Conservation (phyloP, 768 basidiomycete genomes). For the Pholiota conissans region DNA sequence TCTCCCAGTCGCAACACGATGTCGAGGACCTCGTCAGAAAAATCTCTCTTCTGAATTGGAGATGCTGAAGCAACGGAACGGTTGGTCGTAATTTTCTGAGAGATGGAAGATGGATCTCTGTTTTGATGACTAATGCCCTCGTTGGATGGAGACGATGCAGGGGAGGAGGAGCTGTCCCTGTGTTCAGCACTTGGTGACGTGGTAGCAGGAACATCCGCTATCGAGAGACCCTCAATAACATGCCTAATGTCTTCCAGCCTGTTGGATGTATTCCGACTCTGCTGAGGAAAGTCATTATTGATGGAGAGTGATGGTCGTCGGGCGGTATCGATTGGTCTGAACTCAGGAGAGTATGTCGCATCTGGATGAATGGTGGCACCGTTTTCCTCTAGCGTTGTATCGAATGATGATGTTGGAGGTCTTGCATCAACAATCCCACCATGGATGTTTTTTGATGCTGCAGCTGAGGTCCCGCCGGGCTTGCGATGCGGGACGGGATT, state of each 20-base stretch:
- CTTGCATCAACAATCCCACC: not conserved
- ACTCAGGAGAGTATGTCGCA: not conserved
- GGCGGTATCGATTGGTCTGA: not conserved
- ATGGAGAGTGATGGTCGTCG: not conserved
- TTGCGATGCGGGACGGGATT: not conserved
- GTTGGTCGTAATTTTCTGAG: not conserved
- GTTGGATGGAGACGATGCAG: not conserved
- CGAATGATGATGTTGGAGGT: not conserved
- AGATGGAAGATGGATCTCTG: not conserved
- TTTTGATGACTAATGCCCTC: not conserved
- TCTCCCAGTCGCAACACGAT: slow-evolving; percentile 81
- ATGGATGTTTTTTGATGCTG: not conserved
- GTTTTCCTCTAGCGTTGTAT: not conserved
- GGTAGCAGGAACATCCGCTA: not conserved
- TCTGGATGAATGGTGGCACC: not conserved
- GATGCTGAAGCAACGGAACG: not conserved
- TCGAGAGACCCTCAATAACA: not conserved
- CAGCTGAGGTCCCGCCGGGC: not conserved
- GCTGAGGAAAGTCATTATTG: not conserved
- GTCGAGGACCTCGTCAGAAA: slow-evolving; percentile 68
- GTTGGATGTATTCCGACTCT: not conserved
- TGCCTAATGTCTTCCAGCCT: not conserved
- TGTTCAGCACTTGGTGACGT: not conserved
- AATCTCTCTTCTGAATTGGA: slow-evolving; percentile 13
- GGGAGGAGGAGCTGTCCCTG: not conserved